Evolutionary conservation across 768 basidiomycete species (phyloP).

Genomic region (Tricholoma hemisulphureum): DNA sequence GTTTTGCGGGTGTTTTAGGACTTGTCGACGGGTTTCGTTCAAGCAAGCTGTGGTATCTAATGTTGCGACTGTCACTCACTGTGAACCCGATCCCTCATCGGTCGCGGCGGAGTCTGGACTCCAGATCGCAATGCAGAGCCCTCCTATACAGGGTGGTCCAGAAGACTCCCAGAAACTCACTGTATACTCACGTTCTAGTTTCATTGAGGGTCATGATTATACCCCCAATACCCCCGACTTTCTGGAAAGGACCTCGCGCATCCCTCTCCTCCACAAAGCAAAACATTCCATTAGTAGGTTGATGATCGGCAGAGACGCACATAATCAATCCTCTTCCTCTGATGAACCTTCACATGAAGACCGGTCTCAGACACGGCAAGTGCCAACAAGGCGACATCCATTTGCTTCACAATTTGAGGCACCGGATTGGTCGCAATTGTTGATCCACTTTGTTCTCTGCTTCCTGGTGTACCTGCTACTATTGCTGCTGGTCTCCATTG

Average conservation of each 20-base stretch:
- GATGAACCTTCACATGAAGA: slow-evolving; percentile 10
- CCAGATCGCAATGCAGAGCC: neutral
- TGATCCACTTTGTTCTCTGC: slow-evolving; percentile 32
- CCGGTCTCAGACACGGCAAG: neutral
- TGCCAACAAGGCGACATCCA: slow-evolving; percentile 18
- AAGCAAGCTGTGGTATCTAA: neutral
- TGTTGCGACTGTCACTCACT: neutral
- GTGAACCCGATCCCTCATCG: neutral
- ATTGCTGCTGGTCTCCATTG: slow-evolving; percentile 27
- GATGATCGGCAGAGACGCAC: slow-evolving; percentile 8
- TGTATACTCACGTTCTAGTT: neutral
- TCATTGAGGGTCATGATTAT: neutral
- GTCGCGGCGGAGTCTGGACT: too few species aligned
- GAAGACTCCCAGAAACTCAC: neutral
- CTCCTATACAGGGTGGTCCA: neutral
- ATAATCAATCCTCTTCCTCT: slow-evolving; percentile 8
- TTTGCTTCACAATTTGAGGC: slow-evolving; percentile 31
- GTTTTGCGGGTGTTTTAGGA: too few species aligned
- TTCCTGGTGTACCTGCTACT: slow-evolving; percentile 33
- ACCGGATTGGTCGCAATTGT: slow-evolving; percentile 31
- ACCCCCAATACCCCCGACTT: neutral
- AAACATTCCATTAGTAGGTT: too few species aligned
- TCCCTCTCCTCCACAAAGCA: slow-evolving; percentile 1
- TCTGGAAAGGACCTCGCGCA: neutral
- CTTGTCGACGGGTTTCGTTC: neutral